Evolutionary conservation across 352 stramenopile species (phyloP).

Genomic region (Phytophthora sojae): DNA sequence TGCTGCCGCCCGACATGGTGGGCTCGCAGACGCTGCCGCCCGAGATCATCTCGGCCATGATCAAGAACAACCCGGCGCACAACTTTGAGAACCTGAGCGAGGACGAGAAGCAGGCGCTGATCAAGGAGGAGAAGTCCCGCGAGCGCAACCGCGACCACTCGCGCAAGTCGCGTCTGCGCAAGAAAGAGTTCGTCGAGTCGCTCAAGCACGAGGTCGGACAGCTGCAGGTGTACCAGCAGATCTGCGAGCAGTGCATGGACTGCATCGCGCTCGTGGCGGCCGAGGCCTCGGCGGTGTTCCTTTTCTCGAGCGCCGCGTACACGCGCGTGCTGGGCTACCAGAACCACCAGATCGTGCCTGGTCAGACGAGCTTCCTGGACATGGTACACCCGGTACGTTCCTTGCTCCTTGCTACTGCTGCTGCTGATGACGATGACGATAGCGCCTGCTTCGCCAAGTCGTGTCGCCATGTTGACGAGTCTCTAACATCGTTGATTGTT

Average conservation of each 20-base stretch:
- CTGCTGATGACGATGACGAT: background rate
- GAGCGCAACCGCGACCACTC: slow-evolving; percentile 96
- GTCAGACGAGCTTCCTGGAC: slow-evolving; percentile 84
- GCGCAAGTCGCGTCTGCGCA: slow-evolving; percentile 94
- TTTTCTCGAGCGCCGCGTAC: slow-evolving; percentile 76
- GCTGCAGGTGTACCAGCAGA: slow-evolving; percentile 87
- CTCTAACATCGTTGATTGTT: slow-evolving; percentile 14
- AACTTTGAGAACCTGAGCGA: slow-evolving; percentile 85
- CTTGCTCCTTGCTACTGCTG: background rate
- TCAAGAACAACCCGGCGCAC: slow-evolving; percentile 74
- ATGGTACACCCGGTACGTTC: slow-evolving; percentile 80
- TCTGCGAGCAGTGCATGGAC: slow-evolving; percentile 85
- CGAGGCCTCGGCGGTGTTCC: slow-evolving; percentile 67
- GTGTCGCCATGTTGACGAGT: slow-evolving; percentile 5
- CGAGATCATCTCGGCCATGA: slow-evolving; percentile 84
- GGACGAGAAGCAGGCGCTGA: slow-evolving; percentile 77
- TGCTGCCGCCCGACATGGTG: slow-evolving; percentile 48
- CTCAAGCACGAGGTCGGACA: slow-evolving; percentile 91
- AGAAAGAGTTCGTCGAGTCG: slow-evolving; percentile 96
- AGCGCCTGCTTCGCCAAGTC: slow-evolving; percentile 4
- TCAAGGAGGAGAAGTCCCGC: slow-evolving; percentile 87
- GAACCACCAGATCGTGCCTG: slow-evolving; percentile 75
- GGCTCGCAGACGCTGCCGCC: slow-evolving; percentile 83
- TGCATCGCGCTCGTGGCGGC: slow-evolving; percentile 78
- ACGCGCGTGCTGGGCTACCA: slow-evolving; percentile 81